A percentile compares a stretch with the other conserved stretches of the same genome.
phyloP scores from a whole-genome alignment of 306 rosid genomes.

The Coriaria nepalensis region DNA sequence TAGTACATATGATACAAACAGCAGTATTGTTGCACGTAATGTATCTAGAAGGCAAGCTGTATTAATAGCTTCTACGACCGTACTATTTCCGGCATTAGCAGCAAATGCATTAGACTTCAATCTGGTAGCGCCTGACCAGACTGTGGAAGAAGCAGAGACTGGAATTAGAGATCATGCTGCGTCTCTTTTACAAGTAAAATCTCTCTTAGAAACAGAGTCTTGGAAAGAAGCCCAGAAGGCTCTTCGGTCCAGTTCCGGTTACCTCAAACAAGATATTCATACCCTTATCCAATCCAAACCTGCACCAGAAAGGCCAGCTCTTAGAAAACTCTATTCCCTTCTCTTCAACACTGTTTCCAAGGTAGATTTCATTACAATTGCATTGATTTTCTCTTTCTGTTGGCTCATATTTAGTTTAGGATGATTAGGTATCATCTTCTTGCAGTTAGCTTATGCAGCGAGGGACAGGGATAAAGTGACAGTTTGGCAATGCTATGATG shows the following conservation, averaged over 20 bases:
- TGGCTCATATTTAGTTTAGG: background rate
- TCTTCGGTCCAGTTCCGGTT: conserved; percentile 37
- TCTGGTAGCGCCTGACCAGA: conserved; percentile 21
- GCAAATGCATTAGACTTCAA: conserved; percentile 38
- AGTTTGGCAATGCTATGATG: conserved; percentile 42
- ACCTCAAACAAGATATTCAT: conserved; percentile 43
- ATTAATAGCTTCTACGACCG: conserved; percentile 13
- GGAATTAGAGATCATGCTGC: conserved; percentile 23
- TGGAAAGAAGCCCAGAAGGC: conserved; percentile 52
- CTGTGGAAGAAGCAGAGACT: conserved; percentile 30
- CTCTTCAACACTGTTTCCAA: conserved; percentile 41
- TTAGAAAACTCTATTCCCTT: conserved; percentile 50
- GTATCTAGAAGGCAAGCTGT: conserved; percentile 17
- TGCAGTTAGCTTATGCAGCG: conserved; percentile 80
- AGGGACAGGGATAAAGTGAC: conserved; percentile 48
- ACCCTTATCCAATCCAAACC: conserved; percentile 54
- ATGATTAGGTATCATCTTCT: conserved; percentile 2
- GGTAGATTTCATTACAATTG: conserved; percentile 14
- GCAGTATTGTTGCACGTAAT: conserved; percentile 1
- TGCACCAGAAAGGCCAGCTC: conserved; percentile 41
- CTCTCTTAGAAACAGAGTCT: conserved; percentile 38
- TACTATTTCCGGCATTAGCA: conserved; percentile 7
- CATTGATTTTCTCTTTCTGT: background rate
- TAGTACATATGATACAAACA: background rate
- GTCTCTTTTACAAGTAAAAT: conserved; percentile 25